phyloP scores from a whole-genome alignment of 148 eudicot species.

The Bassia scoparia region DNA sequence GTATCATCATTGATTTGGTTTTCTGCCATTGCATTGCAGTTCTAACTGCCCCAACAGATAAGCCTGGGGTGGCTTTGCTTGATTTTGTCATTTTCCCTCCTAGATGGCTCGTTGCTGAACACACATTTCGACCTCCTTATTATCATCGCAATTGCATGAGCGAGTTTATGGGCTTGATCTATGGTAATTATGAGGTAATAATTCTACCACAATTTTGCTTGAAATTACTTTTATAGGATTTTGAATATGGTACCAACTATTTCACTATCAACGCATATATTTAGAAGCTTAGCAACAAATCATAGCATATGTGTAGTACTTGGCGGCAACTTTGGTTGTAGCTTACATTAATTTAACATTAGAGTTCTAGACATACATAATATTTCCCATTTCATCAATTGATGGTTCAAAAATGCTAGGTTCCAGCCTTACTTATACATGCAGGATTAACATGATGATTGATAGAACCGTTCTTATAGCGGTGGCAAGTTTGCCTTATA shows the following conservation, averaged over 20 bases:
- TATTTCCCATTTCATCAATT: background rate
- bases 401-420: background rate
- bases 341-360: background rate
- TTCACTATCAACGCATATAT: background rate
- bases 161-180: conserved; percentile 94
- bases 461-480: background rate
- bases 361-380: background rate
- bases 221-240: background rate
- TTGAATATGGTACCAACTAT: background rate
- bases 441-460: background rate
- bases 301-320: background rate
- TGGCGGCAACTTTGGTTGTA: background rate
- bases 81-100: conserved; percentile 98
- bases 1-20: conserved; percentile 4
- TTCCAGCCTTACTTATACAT: background rate
- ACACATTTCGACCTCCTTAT: conserved; percentile 96
- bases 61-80: conserved; percentile 96
- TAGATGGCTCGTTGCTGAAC: conserved; percentile 97
- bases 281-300: background rate
- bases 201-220: background rate
- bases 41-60: conserved; percentile 89
- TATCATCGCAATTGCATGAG: conserved; percentile 99
- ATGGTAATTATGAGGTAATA: conserved; percentile 90
- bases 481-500: background rate
- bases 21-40: conserved; percentile 42